Conservation (phyloP, 1,284 basidiomycete species). For the Ganoderma leucocontextum region DNA sequence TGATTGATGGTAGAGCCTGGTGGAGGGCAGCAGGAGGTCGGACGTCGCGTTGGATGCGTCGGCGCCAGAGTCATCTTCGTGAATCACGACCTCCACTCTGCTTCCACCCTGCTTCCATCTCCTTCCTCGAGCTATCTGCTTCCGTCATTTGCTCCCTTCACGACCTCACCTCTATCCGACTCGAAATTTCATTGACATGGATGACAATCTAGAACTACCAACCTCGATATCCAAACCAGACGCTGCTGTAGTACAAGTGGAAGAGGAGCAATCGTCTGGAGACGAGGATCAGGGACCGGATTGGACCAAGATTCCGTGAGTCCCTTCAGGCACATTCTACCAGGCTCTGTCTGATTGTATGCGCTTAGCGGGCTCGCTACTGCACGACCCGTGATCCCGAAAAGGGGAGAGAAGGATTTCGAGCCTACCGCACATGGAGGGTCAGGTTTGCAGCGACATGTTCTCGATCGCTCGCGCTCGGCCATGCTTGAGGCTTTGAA, state of each 20-base stretch:
- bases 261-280: constrained; percentile 57
- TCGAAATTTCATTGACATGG: constrained; percentile 37
- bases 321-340: not conserved
- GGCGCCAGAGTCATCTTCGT: constrained; percentile 18
- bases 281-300: constrained; percentile 68
- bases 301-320: constrained; percentile 64
- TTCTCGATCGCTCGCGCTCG: constrained; percentile 72
- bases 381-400: constrained; percentile 75
- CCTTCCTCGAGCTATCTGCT: constrained; percentile 61
- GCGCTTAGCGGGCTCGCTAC: constrained; percentile 24
- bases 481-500: constrained; percentile 88
- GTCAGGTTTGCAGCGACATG: constrained; percentile 83
- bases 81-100: constrained; percentile 62
- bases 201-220: constrained; percentile 45
- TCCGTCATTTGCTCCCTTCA: not conserved
- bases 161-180: not conserved
- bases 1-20: not conserved
- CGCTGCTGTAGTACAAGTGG: constrained; percentile 41
- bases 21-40: constrained; percentile 4
- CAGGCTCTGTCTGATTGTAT: constrained; percentile 21
- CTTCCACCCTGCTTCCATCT: constrained; percentile 73
- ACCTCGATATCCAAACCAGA: constrained; percentile 29
- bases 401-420: constrained; percentile 95
- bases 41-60: constrained; percentile 19
- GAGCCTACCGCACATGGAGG: constrained; percentile 82